Conservation (phyloP, 2,329 filamentous ascomycete species). For the Xylaria sp. region DNA sequence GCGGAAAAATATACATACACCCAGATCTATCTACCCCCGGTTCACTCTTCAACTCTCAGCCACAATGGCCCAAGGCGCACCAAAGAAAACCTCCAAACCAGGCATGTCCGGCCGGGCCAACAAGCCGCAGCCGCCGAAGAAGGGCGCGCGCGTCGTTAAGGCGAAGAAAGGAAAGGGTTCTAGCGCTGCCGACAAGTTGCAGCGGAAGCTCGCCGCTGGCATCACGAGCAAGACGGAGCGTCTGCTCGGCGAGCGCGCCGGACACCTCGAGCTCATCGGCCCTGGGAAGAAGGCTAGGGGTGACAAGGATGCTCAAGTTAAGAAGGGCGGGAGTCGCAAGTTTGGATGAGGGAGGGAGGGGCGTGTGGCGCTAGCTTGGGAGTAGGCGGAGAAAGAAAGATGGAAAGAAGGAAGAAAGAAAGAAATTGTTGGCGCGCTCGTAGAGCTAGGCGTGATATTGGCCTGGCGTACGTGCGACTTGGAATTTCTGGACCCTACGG, state of each 20-base stretch:
- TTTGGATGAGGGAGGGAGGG: slow-evolving; percentile 59
- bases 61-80: slow-evolving; percentile 65
- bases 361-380: background rate
- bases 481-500: no score
- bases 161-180: slow-evolving; percentile 51
- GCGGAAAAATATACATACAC: background rate
- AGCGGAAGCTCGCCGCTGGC: slow-evolving; percentile 66
- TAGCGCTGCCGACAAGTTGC: slow-evolving; percentile 61
- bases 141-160: slow-evolving; percentile 58
- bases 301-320: slow-evolving; percentile 45
- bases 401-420: no score
- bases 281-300: slow-evolving; percentile 57
- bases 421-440: no score
- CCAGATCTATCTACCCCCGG: background rate
- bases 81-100: slow-evolving; percentile 60
- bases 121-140: slow-evolving; percentile 59
- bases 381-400: no score
- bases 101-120: slow-evolving; percentile 56
- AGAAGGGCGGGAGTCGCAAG: slow-evolving; percentile 63
- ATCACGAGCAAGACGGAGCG: slow-evolving; percentile 66
- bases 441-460: background rate
- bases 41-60: background rate
- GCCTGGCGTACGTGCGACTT: no score
- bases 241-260: slow-evolving; percentile 68
- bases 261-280: slow-evolving; percentile 68